These are phyloP conservation scores for Exophiala aquamarina DNA, from an alignment of 2,329 filamentous ascomycete species.

Conservation along the genomic window DNA sequence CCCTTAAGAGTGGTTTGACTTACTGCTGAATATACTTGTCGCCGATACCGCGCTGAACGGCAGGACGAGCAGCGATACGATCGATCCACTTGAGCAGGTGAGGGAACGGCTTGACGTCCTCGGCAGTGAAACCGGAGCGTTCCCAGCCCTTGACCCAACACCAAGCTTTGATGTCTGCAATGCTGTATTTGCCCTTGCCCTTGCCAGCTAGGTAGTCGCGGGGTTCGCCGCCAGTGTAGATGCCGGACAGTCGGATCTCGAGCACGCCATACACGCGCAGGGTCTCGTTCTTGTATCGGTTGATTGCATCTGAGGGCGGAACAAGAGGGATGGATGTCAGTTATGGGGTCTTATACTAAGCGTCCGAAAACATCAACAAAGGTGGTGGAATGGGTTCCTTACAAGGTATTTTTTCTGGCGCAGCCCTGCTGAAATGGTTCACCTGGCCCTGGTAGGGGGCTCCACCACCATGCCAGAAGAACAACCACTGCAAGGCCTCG, in stretches of 20 bases:
- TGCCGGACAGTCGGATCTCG: slow-evolving; percentile 54
- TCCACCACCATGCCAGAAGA: slow-evolving; percentile 47
- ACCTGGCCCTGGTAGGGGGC: slow-evolving; percentile 39
- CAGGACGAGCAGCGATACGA: slow-evolving; percentile 48
- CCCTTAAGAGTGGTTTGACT: no score
- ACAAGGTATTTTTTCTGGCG: slow-evolving; percentile 49
- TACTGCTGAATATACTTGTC: slow-evolving; percentile 36
- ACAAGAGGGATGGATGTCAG: no score
- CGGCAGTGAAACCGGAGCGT: slow-evolving; percentile 42
- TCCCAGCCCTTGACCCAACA: slow-evolving; percentile 51
- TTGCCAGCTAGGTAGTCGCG: slow-evolving; percentile 55
- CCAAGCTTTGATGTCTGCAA: slow-evolving; percentile 56
- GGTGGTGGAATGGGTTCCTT: slow-evolving; percentile 18
- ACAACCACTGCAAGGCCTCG: slow-evolving; percentile 53
- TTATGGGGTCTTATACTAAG: no score
- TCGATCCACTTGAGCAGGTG: slow-evolving; percentile 55
- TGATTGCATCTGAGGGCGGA: slow-evolving; percentile 44
- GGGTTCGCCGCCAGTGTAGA: slow-evolving; percentile 49
- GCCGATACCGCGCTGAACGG: slow-evolving; percentile 48
- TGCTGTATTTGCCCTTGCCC: slow-evolving; percentile 55
- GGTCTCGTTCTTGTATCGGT: slow-evolving; percentile 53
- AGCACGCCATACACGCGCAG: slow-evolving; percentile 55
- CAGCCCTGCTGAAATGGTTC: slow-evolving; percentile 47
- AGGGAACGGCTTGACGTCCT: slow-evolving; percentile 53
- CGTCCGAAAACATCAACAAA: slow-evolving; percentile 1